Evolutionary conservation across 768 basidiomycete species (phyloP).

Genomic region (Podaxis sp.): DNA sequence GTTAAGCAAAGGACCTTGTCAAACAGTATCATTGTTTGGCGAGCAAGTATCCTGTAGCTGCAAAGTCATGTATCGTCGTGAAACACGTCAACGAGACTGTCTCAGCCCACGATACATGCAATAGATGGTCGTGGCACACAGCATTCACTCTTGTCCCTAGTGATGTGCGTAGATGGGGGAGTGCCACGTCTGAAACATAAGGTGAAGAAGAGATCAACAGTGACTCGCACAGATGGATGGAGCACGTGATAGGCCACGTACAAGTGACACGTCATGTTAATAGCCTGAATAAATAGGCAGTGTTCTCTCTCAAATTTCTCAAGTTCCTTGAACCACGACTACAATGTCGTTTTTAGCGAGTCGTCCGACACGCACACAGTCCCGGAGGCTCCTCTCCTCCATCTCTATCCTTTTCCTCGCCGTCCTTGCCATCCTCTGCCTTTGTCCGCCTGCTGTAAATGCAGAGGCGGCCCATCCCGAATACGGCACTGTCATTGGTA

Average conservation of each 20-base stretch:
- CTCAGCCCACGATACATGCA: background rate
- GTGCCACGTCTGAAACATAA: conserved; percentile 4
- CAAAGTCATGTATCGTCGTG: background rate
- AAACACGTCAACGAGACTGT: background rate
- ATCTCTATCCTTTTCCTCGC: conserved; percentile 58
- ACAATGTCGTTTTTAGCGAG: conserved; percentile 34
- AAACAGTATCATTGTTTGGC: too few species aligned
- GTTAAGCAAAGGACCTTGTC: too few species aligned
- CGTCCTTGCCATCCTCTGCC: conserved; percentile 66
- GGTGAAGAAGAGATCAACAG: background rate
- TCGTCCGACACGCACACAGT: conserved; percentile 55
- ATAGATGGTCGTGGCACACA: background rate
- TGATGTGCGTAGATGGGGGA: conserved; percentile 7
- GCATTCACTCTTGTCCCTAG: background rate
- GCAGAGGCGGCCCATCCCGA: conserved; percentile 71
- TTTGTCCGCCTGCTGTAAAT: conserved; percentile 57
- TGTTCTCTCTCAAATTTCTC: conserved; percentile 17
- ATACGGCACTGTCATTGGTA: conserved; percentile 92
- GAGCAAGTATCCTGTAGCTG: background rate
- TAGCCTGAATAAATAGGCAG: conserved; percentile 25
- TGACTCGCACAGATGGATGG: background rate
- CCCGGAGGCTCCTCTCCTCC: conserved; percentile 51
- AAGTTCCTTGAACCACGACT: conserved; percentile 27
- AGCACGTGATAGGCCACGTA: conserved; percentile 36
- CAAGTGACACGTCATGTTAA: conserved; percentile 35